Percentiles rank a stretch among this genome's conserved stretches.
phyloP scores from a whole-genome alignment of 352 stramenopile genomes.

The Phytophthora constricta region DNA sequence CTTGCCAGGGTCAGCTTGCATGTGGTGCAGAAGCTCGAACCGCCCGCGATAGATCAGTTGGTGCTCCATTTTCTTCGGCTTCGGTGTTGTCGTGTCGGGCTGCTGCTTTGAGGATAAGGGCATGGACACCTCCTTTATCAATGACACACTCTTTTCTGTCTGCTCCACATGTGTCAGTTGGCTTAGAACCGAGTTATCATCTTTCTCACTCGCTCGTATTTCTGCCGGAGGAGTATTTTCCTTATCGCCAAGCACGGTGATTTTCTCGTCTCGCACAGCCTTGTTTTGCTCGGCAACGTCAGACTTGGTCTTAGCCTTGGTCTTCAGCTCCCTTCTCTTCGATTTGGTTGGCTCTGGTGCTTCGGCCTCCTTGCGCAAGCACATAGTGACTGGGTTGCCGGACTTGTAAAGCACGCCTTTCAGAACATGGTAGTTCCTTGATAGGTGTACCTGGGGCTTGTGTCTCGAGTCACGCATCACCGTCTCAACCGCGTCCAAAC shows the following conservation, averaged over 20 bases:
- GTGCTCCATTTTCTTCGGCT: constrained; percentile 53
- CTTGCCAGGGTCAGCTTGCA: constrained; percentile 59
- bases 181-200: constrained; percentile 14
- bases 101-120: constrained; percentile 12
- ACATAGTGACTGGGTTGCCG: constrained; percentile 78
- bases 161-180: constrained; percentile 33
- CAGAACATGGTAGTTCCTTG: constrained; percentile 77
- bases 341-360: constrained; percentile 3
- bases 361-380: constrained; percentile 45
- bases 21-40: constrained; percentile 80
- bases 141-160: not conserved
- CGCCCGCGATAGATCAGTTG: constrained; percentile 70
- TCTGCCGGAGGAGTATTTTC: constrained; percentile 13
- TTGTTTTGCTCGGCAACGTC: not conserved
- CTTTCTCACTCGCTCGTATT: not conserved
- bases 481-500: constrained; percentile 84
- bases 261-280: constrained; percentile 1
- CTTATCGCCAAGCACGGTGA: constrained; percentile 16
- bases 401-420: constrained; percentile 91
- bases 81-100: not conserved
- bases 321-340: not conserved
- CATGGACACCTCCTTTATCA: constrained; percentile 33
- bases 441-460: constrained; percentile 28
- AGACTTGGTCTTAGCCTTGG: constrained; percentile 4
- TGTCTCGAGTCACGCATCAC: constrained; percentile 52